Conservation (phyloP, 805 yeast species). For the Ogataea minuta region DNA sequence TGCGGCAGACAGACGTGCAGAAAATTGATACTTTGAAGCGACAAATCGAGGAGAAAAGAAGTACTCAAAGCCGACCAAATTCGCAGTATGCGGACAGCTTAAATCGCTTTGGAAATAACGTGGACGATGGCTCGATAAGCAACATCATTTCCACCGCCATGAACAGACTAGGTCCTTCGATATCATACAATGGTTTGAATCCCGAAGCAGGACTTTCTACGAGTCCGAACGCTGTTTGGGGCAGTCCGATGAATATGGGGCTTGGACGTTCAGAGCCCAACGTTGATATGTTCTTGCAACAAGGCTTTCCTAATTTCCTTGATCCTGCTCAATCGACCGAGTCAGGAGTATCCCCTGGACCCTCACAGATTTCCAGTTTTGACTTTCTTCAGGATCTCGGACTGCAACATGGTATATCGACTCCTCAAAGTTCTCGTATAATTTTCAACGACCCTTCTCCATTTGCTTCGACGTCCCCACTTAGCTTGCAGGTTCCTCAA, state of each 20-base stretch:
- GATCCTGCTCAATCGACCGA: slow-evolving; percentile 9
- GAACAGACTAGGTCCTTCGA: slow-evolving; percentile 25
- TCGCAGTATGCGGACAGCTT: slow-evolving; percentile 25
- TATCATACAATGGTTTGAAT: slow-evolving; percentile 11
- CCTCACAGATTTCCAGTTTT: slow-evolving; percentile 17
- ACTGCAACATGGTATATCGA: slow-evolving; percentile 6
- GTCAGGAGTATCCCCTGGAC: slow-evolving; percentile 14
- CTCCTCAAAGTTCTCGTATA: slow-evolving; percentile 9
- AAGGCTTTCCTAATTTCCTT: slow-evolving; percentile 16
- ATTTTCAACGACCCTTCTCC: slow-evolving; percentile 13
- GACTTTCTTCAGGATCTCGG: slow-evolving; percentile 15
- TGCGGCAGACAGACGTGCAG: slow-evolving; percentile 37
- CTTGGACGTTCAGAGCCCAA: slow-evolving; percentile 8
- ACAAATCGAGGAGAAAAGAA: slow-evolving; percentile 20
- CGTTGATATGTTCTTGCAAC: slow-evolving; percentile 31
- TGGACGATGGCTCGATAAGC: slow-evolving; percentile 20
- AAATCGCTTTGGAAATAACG: slow-evolving; percentile 26
- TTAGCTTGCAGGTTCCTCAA: slow-evolving; percentile 10
- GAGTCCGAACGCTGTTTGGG: slow-evolving; percentile 20
- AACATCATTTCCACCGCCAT: slow-evolving; percentile 20
- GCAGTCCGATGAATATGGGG: slow-evolving; percentile 7
- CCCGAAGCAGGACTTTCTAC: slow-evolving; percentile 14
- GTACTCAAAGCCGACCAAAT: slow-evolving; percentile 11
- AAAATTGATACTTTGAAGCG: slow-evolving; percentile 29
- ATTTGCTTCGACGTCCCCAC: slow-evolving; percentile 17